These are phyloP conservation scores for Penicillium sclerotigenum DNA, from an alignment of 2,329 filamentous ascomycete species.

Conservation along the genomic window DNA sequence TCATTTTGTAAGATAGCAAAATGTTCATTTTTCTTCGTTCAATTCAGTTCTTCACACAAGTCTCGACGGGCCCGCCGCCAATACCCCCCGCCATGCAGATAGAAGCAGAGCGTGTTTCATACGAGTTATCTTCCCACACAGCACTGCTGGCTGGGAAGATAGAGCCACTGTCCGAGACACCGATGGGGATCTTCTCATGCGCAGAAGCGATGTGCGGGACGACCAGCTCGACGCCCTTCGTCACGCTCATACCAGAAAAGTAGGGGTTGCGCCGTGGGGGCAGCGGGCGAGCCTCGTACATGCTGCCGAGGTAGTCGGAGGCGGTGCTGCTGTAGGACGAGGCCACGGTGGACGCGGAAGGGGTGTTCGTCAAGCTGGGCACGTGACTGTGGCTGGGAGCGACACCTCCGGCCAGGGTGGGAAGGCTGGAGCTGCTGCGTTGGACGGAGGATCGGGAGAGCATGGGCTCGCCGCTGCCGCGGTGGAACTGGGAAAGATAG, in stretches of 20 bases:
- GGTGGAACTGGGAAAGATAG: constrained; percentile 46
- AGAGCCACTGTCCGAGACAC: constrained; percentile 24
- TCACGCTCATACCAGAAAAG: constrained; percentile 31
- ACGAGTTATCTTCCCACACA: constrained; percentile 25
- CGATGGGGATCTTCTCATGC: constrained; percentile 15
- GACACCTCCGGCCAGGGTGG: constrained; percentile 26
- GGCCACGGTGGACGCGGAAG: constrained; percentile 39
- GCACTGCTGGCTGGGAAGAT: constrained; percentile 31
- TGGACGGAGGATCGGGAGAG: constrained; percentile 18
- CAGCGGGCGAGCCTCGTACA: constrained; percentile 33
- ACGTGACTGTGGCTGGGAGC: constrained; percentile 12
- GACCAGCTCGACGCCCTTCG: constrained; percentile 41
- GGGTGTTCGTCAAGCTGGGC: constrained; percentile 38
- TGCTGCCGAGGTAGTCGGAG: constrained; percentile 33
- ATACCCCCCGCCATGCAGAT: constrained; percentile 10
- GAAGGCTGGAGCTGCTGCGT: constrained; percentile 34
- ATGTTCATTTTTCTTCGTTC: background rate
- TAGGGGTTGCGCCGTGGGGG: constrained; percentile 42
- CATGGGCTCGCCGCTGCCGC: constrained; percentile 17
- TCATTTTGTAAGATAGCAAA: background rate
- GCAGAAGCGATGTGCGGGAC: constrained; percentile 36
- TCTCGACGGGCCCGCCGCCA: background rate
- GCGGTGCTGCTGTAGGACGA: constrained; percentile 40
- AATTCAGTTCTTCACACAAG: constrained; percentile 4
- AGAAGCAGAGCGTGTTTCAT: constrained; percentile 13